Conservation (phyloP, 768 basidiomycete species). For the Boletellus sp. region DNA sequence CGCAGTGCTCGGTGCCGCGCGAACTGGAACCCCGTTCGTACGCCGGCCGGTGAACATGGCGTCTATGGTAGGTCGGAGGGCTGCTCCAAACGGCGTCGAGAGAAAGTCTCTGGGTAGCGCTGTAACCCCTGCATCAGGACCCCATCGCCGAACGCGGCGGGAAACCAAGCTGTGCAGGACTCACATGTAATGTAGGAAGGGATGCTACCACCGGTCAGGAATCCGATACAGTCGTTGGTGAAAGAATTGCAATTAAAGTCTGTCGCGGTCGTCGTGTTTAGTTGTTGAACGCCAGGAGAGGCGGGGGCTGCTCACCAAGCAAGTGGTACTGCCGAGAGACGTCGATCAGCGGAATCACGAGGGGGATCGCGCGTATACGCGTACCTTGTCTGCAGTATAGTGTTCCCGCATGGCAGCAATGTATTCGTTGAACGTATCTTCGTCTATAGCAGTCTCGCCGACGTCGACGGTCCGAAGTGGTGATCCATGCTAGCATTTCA, state of each 20-base stretch:
- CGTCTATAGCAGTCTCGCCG: constrained; percentile 77
- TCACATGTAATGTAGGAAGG: constrained; percentile 79
- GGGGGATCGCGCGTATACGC: constrained; percentile 14
- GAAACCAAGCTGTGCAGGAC: neutral
- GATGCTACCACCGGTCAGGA: constrained; percentile 79
- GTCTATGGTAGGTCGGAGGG: constrained; percentile 88
- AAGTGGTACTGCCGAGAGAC: constrained; percentile 66
- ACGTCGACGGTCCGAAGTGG: constrained; percentile 70
- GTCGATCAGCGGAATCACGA: neutral
- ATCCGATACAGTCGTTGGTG: constrained; percentile 82
- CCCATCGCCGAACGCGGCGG: neutral
- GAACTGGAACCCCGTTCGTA: constrained; percentile 28
- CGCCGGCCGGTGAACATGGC: constrained; percentile 66
- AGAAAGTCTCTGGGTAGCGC: constrained; percentile 82
- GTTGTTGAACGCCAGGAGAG: neutral
- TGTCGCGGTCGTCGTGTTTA: constrained; percentile 21
- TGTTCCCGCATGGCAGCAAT: constrained; percentile 66
- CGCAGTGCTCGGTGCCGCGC: constrained; percentile 25
- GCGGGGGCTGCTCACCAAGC: constrained; percentile 47
- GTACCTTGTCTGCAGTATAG: constrained; percentile 87
- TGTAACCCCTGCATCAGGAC: constrained; percentile 22
- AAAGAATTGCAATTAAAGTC: constrained; percentile 97
- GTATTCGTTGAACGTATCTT: constrained; percentile 85
- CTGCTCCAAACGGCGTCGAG: constrained; percentile 83
- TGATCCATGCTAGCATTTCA: constrained; percentile 58